phyloP scores from a whole-genome alignment of 768 basidiomycete genomes.

The Termitomyces sp. region DNA sequence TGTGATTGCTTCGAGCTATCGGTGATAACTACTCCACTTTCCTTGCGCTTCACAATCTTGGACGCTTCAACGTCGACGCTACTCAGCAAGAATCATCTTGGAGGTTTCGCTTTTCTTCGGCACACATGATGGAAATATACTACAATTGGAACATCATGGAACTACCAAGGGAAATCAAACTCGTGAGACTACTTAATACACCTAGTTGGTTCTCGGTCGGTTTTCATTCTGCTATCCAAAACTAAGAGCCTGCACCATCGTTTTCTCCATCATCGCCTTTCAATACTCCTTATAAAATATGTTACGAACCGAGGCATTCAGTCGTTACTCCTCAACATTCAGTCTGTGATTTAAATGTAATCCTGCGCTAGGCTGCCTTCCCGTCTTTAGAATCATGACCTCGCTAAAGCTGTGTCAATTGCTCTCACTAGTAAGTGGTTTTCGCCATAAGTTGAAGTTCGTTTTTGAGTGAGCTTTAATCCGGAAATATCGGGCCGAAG shows the following conservation, averaged over 20 bases:
- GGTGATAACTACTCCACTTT: background rate
- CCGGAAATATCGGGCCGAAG: background rate
- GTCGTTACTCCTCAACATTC: background rate
- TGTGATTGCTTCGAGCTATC: background rate
- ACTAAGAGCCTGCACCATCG: too few species aligned
- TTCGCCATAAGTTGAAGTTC: too few species aligned
- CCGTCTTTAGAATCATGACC: too few species aligned
- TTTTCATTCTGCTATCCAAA: background rate
- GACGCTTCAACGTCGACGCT: background rate
- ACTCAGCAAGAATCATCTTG: too few species aligned
- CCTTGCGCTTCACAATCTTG: background rate
- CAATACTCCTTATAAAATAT: background rate
- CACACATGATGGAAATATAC: background rate
- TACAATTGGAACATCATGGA: background rate
- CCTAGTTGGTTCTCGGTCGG: background rate
- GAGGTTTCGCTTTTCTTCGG: background rate
- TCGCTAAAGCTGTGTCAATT: too few species aligned
- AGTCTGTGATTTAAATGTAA: background rate
- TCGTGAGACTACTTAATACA: too few species aligned
- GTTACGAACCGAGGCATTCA: background rate
- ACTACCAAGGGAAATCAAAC: background rate
- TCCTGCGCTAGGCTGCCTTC: background rate
- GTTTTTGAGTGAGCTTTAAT: too few species aligned
- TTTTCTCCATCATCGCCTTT: background rate
- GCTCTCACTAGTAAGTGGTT: too few species aligned